These are phyloP conservation scores for Mycena kentingensis DNA, from an alignment of 768 basidiomycete species.

Conservation along the genomic window DNA sequence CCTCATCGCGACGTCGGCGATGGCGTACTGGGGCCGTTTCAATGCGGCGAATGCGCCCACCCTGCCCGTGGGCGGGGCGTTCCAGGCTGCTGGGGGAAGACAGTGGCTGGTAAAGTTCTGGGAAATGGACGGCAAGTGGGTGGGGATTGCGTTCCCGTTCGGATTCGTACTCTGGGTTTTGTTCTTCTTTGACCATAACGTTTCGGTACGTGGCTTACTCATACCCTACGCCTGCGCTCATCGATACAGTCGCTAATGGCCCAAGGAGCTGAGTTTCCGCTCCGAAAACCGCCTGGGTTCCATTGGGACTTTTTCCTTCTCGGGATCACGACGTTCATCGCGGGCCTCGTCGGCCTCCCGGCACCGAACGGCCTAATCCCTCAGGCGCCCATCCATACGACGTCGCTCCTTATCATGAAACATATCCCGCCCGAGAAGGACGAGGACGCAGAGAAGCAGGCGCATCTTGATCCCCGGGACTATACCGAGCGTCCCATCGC, in stretches of 20 bases:
- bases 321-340: conserved; percentile 86
- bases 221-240: neutral
- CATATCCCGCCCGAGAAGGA: conserved; percentile 39
- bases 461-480: conserved; percentile 23
- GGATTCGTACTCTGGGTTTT: conserved; percentile 86
- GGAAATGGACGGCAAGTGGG: conserved; percentile 86
- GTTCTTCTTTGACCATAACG: conserved; percentile 96
- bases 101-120: conserved; percentile 88
- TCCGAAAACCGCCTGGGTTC: conserved; percentile 87
- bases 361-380: conserved; percentile 86
- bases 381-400: conserved; percentile 92
- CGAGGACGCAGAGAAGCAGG: conserved; percentile 31
- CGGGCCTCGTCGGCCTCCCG: conserved; percentile 82
- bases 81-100: conserved; percentile 69
- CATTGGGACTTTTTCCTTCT: conserved; percentile 91
- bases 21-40: conserved; percentile 88
- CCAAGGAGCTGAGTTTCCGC: conserved; percentile 84
- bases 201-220: conserved; percentile 62
- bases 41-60: conserved; percentile 60
- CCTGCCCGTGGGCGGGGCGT: conserved; percentile 68
- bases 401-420: conserved; percentile 74
- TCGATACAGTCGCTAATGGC: conserved; percentile 79
- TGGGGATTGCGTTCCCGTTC: conserved; percentile 86
- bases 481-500: conserved; percentile 59
- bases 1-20: conserved; percentile 68